A percentile compares a stretch with the other conserved stretches of the same genome.
These are phyloP conservation scores for Candida sanyaensis DNA, from an alignment of 1,139 yeast genomes.

Conservation along the genomic window DNA sequence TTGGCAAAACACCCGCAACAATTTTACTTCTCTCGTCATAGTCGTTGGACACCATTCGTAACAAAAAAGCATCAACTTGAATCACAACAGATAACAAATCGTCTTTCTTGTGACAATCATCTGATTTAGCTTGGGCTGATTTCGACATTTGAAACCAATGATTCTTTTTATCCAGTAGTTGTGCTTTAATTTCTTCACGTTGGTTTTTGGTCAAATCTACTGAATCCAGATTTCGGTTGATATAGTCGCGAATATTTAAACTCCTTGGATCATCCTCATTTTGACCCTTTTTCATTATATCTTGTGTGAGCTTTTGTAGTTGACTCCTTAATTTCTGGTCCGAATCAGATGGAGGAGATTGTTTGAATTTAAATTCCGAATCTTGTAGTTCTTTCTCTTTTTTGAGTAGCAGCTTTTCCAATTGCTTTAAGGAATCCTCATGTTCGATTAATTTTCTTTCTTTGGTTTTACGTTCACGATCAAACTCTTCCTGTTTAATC, in stretches of 20 bases:
- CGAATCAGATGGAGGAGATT: not conserved
- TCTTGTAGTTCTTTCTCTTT: slow-evolving; percentile 11
- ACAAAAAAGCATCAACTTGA: slow-evolving; percentile 34
- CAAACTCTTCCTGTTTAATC: slow-evolving; percentile 3
- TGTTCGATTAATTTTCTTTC: slow-evolving; percentile 4
- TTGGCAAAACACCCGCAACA: slow-evolving; percentile 25
- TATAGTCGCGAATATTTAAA: not conserved
- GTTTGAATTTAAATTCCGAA: slow-evolving; percentile 15
- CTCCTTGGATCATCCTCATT: slow-evolving; percentile 11
- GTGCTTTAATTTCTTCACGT: slow-evolving; percentile 21
- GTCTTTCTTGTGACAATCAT: slow-evolving; percentile 22
- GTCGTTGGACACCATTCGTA: slow-evolving; percentile 33
- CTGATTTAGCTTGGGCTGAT: slow-evolving; percentile 25
- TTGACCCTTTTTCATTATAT: slow-evolving; percentile 19
- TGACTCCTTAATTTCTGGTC: slow-evolving; percentile 12
- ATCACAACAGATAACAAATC: slow-evolving; percentile 26
- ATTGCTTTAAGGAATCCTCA: slow-evolving; percentile 6
- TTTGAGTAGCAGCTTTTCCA: slow-evolving; percentile 5
- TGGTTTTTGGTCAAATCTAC: slow-evolving; percentile 11
- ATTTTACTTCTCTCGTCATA: slow-evolving; percentile 36
- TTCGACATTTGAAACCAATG: slow-evolving; percentile 35
- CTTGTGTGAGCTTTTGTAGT: slow-evolving; percentile 22
- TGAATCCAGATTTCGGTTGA: not conserved
- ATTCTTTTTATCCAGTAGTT: slow-evolving; percentile 22
- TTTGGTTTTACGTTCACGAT: slow-evolving; percentile 4